A percentile compares a stretch with the other conserved stretches of the same genome.
These are phyloP conservation scores for Comarum palustre DNA, from an alignment of 306 rosid genomes.

Conservation along the genomic window DNA sequence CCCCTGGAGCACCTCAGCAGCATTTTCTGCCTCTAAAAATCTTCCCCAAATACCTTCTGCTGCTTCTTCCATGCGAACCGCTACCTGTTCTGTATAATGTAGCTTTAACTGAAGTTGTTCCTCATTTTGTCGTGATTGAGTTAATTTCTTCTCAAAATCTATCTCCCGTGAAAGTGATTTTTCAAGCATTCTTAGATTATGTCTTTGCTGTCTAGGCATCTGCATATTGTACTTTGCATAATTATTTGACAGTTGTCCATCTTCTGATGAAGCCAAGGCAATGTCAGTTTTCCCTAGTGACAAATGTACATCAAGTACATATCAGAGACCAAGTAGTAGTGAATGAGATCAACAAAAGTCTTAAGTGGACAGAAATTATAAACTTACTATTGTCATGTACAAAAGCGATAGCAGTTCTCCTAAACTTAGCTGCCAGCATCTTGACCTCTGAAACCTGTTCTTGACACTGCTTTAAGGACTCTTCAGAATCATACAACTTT, in stretches of 20 bases:
- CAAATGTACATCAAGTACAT: slow-evolving; percentile 34
- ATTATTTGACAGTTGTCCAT: slow-evolving; percentile 32
- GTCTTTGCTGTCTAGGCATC: slow-evolving; percentile 65
- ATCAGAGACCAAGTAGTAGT: slow-evolving; percentile 8
- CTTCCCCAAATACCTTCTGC: slow-evolving; percentile 95
- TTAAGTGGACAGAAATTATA: slow-evolving; percentile 16
- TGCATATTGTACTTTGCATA: slow-evolving; percentile 47
- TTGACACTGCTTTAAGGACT: slow-evolving; percentile 62
- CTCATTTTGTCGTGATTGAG: slow-evolving; percentile 66
- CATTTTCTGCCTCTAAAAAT: slow-evolving; percentile 92
- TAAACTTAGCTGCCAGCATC: slow-evolving; percentile 71
- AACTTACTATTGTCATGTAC: slow-evolving; percentile 51
- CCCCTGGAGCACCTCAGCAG: slow-evolving; percentile 71
- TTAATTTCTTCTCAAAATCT: slow-evolving; percentile 75
- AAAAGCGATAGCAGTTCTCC: slow-evolving; percentile 55
- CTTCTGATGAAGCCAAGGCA: slow-evolving; percentile 40
- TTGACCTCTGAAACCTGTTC: slow-evolving; percentile 66
- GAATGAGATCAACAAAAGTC: slow-evolving; percentile 24
- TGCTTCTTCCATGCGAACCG: slow-evolving; percentile 77
- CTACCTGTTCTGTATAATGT: slow-evolving; percentile 68
- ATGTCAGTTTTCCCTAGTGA: slow-evolving; percentile 55
- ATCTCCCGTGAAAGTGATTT: slow-evolving; percentile 84
- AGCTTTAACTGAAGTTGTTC: slow-evolving; percentile 71
- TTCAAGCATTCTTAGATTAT: slow-evolving; percentile 83
- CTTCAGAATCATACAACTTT: slow-evolving; percentile 68